Evolutionary conservation across 2,329 filamentous ascomycete species (phyloP).

Genomic region (Colletotrichum coccodes): DNA sequence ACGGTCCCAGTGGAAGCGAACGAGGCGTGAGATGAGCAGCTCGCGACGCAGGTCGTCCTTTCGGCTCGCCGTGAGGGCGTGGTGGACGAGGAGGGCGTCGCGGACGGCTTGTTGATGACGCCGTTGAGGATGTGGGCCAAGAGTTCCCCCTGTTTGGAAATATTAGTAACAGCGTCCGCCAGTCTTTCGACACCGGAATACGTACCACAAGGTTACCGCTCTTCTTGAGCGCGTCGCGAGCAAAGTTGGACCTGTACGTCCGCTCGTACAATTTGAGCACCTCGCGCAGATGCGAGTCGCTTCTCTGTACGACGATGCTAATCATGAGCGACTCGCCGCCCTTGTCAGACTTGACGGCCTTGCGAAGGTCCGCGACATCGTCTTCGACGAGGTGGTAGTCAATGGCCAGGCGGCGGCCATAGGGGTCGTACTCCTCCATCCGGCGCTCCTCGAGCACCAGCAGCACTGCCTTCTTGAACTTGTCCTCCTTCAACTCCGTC

Average conservation of each 20-base stretch:
- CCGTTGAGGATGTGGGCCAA: slow-evolving; percentile 96
- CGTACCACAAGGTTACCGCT: slow-evolving; percentile 92
- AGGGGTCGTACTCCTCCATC: slow-evolving; percentile 81
- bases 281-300: slow-evolving; percentile 84
- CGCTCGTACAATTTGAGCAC: slow-evolving; percentile 82
- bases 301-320: slow-evolving; percentile 81
- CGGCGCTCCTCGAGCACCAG: slow-evolving; percentile 83
- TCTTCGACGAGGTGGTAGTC: slow-evolving; percentile 71
- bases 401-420: slow-evolving; percentile 66
- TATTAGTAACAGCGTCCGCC: too few relatives aligned
- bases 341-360: slow-evolving; percentile 75
- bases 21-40: slow-evolving; percentile 86
- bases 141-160: slow-evolving; percentile 95
- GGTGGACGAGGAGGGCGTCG: slow-evolving; percentile 89
- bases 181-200: too few relatives aligned
- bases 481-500: slow-evolving; percentile 92
- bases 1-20: slow-evolving; percentile 93
- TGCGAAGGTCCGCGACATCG: slow-evolving; percentile 79
- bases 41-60: slow-evolving; percentile 82
- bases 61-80: slow-evolving; percentile 82
- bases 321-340: slow-evolving; percentile 92
- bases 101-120: slow-evolving; percentile 93
- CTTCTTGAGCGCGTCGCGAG: slow-evolving; percentile 86
- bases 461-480: slow-evolving; percentile 90
- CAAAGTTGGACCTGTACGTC: slow-evolving; percentile 82